phyloP scores from a whole-genome alignment of 805 yeast species.

The Saccharomyces kudriavzevii region DNA sequence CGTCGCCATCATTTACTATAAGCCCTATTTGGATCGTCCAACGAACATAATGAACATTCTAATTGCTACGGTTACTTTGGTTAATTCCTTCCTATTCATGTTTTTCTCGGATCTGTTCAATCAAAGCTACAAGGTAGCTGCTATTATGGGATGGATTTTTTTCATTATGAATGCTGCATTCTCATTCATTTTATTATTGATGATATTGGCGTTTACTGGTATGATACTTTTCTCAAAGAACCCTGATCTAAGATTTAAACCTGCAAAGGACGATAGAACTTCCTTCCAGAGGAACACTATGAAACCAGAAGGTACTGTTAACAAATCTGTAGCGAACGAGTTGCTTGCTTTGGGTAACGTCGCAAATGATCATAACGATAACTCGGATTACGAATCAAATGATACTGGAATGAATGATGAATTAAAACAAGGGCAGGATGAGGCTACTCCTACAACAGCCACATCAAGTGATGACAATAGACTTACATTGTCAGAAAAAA shows the following conservation, averaged over 20 bases:
- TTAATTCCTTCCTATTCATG: conserved; percentile 77
- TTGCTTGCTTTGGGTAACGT: conserved; percentile 68
- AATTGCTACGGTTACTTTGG: conserved; percentile 60
- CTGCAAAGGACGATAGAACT: conserved; percentile 86
- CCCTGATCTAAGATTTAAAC: conserved; percentile 82
- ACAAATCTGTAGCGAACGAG: conserved; percentile 37
- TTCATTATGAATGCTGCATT: conserved; percentile 86
- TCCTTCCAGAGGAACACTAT: conserved; percentile 58
- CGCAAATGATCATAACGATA: conserved; percentile 70
- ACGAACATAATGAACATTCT: conserved; percentile 71
- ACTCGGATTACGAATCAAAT: conserved; percentile 63
- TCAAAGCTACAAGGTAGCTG: conserved; percentile 68
- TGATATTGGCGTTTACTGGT: conserved; percentile 59
- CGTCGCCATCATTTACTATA: conserved; percentile 49
- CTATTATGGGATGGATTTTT: conserved; percentile 88
- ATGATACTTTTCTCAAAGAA: conserved; percentile 65
- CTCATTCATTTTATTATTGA: conserved; percentile 60
- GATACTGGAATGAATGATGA: conserved; percentile 8
- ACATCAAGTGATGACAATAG: conserved; percentile 12
- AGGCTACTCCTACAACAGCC: conserved; percentile 3
- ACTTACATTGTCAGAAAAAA: conserved; percentile 16
- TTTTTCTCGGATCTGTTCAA: conserved; percentile 81
- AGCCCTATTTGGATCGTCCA: conserved; percentile 75
- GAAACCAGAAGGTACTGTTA: conserved; percentile 14
- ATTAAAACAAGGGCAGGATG: conserved; percentile 12